Percentiles rank a stretch among this genome's conserved stretches.
Evolutionary conservation across 768 basidiomycete species (phyloP).

Genomic region (Grammothele lineata): DNA sequence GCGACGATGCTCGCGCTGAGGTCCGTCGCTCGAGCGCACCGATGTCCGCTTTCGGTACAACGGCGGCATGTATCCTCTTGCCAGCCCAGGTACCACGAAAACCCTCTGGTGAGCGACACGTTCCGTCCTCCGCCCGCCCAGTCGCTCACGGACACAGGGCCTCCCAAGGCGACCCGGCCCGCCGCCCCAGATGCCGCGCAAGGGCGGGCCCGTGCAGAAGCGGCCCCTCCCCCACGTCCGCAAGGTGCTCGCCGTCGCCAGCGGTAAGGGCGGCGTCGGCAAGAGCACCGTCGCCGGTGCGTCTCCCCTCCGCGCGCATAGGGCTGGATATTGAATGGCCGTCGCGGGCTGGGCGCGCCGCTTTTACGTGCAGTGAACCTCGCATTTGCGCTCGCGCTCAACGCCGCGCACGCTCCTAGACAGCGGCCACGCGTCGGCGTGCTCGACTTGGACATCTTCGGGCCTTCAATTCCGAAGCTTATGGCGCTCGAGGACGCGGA

Average conservation of each 20-base stretch:
- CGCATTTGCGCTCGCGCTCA: slow-evolving; percentile 64
- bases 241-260: slow-evolving; percentile 79
- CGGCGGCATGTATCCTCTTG: not conserved
- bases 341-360: too few species aligned
- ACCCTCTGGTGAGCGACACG: slow-evolving; percentile 48
- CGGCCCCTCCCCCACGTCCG: slow-evolving; percentile 67
- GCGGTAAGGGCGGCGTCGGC: slow-evolving; percentile 94
- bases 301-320: slow-evolving; percentile 14
- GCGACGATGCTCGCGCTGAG: too few species aligned
- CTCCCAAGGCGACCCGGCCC: slow-evolving; percentile 23
- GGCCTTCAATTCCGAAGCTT: slow-evolving; percentile 88
- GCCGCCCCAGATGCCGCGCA: slow-evolving; percentile 58
- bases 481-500: slow-evolving; percentile 80
- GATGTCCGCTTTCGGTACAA: too few species aligned
- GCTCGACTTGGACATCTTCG: slow-evolving; percentile 94
- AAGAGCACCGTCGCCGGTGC: slow-evolving; percentile 91
- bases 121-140: not conserved
- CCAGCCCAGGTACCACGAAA: slow-evolving; percentile 37
- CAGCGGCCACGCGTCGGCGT: slow-evolving; percentile 67
- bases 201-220: slow-evolving; percentile 49
- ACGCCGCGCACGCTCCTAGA: slow-evolving; percentile 27
- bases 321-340: too few species aligned
- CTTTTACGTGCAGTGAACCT: slow-evolving; percentile 57
- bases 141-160: slow-evolving; percentile 21
- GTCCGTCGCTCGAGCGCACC: too few species aligned